A percentile compares a stretch with the other conserved stretches of the same genome.
Conservation (phyloP, 2,329 filamentous ascomycete genomes). For the Monosporascus sp. region DNA sequence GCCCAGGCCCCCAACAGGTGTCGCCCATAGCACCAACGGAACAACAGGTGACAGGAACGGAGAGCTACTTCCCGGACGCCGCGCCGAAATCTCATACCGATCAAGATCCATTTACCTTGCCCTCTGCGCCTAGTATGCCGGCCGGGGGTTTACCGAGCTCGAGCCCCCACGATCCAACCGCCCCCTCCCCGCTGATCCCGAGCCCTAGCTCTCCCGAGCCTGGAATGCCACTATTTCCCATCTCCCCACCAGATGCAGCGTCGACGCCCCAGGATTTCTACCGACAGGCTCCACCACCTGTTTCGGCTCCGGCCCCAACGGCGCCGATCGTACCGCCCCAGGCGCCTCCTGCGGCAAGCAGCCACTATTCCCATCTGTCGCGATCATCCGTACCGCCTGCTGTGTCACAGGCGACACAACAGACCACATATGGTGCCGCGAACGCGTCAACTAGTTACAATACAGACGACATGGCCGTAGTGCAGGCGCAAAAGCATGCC, state of each 20-base stretch:
- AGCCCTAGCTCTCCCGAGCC: slow-evolving; percentile 18
- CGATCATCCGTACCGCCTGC: slow-evolving; percentile 15
- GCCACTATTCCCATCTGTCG: slow-evolving; percentile 14
- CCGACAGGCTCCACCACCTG: slow-evolving; percentile 21
- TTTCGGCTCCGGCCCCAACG: slow-evolving; percentile 16
- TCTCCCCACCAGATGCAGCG: slow-evolving; percentile 22
- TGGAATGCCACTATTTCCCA: slow-evolving; percentile 23
- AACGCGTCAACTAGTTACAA: slow-evolving; percentile 35
- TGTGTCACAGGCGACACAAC: slow-evolving; percentile 12
- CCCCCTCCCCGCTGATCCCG: slow-evolving; percentile 19
- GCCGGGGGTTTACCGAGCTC: slow-evolving; percentile 17
- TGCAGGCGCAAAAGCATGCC: slow-evolving; percentile 87
- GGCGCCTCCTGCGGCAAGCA: slow-evolving; percentile 18
- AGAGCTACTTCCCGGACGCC: slow-evolving; percentile 23
- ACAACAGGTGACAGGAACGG: slow-evolving; percentile 18
- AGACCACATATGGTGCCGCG: slow-evolving; percentile 18
- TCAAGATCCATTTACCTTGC: slow-evolving; percentile 20
- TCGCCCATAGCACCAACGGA: slow-evolving; percentile 27
- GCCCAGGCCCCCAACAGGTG: slow-evolving; percentile 24
- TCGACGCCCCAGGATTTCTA: slow-evolving; percentile 31
- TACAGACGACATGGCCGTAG: slow-evolving; percentile 65
- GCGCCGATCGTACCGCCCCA: slow-evolving; percentile 19
- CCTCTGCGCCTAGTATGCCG: slow-evolving; percentile 25
- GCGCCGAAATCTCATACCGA: neutral
- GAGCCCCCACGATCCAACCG: slow-evolving; percentile 14